Base-by-base conservation (phyloP, 352 stramenopile genomes). In the Aphanomyces astaci region DNA sequence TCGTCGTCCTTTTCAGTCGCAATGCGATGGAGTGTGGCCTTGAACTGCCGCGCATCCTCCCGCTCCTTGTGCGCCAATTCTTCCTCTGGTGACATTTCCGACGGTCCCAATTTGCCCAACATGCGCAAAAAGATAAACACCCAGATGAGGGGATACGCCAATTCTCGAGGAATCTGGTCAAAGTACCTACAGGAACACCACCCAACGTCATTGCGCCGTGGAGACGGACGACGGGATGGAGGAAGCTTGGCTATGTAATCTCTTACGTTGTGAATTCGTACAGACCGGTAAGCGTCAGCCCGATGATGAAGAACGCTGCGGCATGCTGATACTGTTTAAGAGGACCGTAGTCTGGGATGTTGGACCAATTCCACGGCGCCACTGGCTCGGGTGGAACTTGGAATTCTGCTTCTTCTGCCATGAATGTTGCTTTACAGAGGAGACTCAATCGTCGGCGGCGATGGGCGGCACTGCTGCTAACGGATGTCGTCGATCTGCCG, bases 141-240 rank as follows among this genome's bases (percentile, higher is more conserved):
- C 86, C 86, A 94, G 45, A 94, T 94, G 56, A 84, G 82, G 32
- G 76, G 28, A 69, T 94, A 94, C 51, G 86, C 86, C 27, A 94
- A 43, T 74, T 77, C 84, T 17, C 86, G 82, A 19, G 78, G 64
- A 70, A 94, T 80, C 65, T 88, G 63, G 72, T 78, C 66, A 74
- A 94, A 94, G 68, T 87, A 89, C 71, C 80, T 88, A 65, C 45
- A n/a, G 36, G 27, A 31, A 28, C 24, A 49, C 33, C 43, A 32
- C 46, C 48, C 5, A 19, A 28, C 64, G 30, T 10, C 11, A 31
- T 43, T 25, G 17, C 9, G 15, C 1, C 25, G 32, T 3, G 1
- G 11, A 2, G 7, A 3, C 17, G 40, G 10, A 40, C 48, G 2
- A 28, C 45, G 45, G 10, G 3, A 65, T 15, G 27, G 57, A 30